Evolutionary conservation across 176 grass and related monocot species (phyloP), one percentile per base, ranked within the genome.

Genomic region (Carex parvula): DNA sequence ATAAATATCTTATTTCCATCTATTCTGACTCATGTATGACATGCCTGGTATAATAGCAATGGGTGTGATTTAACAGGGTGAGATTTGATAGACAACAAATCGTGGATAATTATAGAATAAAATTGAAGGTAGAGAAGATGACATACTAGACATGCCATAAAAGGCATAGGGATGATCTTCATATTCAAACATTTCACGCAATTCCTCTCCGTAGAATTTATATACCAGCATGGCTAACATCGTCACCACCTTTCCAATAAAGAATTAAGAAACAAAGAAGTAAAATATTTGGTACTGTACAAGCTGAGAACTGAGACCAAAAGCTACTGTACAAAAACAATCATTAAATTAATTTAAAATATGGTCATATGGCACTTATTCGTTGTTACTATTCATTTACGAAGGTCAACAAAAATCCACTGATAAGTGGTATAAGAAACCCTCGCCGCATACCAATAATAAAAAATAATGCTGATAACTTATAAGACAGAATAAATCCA

Each of bases 181-280:
- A 90, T 98, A 98, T 35, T 91, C 96, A 89, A 98, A 98, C 96
- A 95, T 98, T 92, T 98, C 96, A 84, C 89, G 88, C 82, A 98
- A 80, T 88, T 98, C 96, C 84, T 98, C 96, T 74, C 96, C 93
- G 71, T 98, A 98, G 83, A 95, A 95, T 92, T 88, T 95, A 85
- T 98, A 98, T 56, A 95, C 89, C 88, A 98, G 76, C 96, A 98
- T 83, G 86, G 92, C 93, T 85, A 98, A 91, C 60, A 95, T 89
- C 90, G 85, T 88, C 64, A 98, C 92, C 79, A 98, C 91, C 96
- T 98, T 86, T 84, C 83, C 90, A 86, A 85, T 60, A 76, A 87
- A 83, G 84, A 86, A 21, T 82, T 79, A 54, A 83, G 71, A 75
- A 72, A 20, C 0, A 41, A 26, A 26, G 22, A 53, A 76, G 72